Conservation (phyloP, 2,329 filamentous ascomycete species). For the Cercospora sp. region DNA sequence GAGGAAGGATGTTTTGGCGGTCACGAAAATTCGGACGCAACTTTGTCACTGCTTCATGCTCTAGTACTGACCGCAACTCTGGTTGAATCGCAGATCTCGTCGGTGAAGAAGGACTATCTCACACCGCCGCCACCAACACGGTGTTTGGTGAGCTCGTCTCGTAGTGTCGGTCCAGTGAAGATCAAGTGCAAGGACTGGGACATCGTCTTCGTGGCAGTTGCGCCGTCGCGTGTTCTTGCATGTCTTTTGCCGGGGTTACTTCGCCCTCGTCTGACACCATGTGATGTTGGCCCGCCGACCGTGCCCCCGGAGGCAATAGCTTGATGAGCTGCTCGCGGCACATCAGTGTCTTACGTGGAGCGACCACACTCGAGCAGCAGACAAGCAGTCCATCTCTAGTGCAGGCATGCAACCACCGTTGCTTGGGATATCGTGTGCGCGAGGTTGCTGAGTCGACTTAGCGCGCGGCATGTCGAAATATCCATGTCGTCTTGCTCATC, state of each 20-base stretch:
- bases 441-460: not conserved
- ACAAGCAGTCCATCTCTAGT: not conserved
- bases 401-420: not conserved
- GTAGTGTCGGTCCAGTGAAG: not conserved
- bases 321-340: not conserved
- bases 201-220: not conserved
- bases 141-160: not conserved
- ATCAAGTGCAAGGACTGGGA: not conserved
- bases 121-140: not conserved
- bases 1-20: not conserved
- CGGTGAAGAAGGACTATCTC: not conserved
- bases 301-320: not conserved
- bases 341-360: constrained; percentile 1
- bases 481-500: not conserved
- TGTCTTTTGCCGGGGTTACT: not conserved
- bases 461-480: not conserved
- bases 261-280: not conserved
- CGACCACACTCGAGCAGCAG: not conserved
- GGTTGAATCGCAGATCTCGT: not conserved
- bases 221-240: constrained; percentile 1
- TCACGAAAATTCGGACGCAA: not conserved
- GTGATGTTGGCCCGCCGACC: constrained; percentile 2
- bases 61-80: not conserved
- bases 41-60: not conserved
- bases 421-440: not conserved